A percentile compares a stretch with the other conserved stretches of the same genome.
phyloP scores from a whole-genome alignment of 2,329 filamentous ascomycete species.

The Tolypocladium sp. region DNA sequence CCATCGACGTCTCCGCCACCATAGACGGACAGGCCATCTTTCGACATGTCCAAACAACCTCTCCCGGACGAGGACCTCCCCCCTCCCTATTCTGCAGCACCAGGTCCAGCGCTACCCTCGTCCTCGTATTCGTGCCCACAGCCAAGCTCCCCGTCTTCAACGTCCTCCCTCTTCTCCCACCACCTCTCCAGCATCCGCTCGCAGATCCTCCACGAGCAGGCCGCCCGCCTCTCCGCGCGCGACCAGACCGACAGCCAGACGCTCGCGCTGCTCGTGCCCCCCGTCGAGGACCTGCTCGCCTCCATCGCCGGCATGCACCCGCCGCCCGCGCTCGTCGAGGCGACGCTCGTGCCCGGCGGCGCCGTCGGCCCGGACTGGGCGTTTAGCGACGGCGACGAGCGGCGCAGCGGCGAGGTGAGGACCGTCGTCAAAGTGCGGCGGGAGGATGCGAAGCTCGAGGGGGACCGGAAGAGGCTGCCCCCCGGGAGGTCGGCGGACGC shows the following conservation, averaged over 20 bases:
- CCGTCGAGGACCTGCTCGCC: slow-evolving; percentile 31
- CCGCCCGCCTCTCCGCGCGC: slow-evolving; percentile 21
- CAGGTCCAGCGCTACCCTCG: background rate
- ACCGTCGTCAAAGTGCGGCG: slow-evolving; percentile 19
- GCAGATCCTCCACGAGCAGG: slow-evolving; percentile 25
- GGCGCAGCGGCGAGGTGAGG: slow-evolving; percentile 17
- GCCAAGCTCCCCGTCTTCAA: background rate
- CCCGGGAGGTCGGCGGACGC: no score
- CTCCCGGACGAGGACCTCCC: background rate
- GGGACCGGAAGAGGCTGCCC: slow-evolving; percentile 14
- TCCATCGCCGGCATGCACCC: slow-evolving; percentile 23
- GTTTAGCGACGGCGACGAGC: slow-evolving; percentile 22
- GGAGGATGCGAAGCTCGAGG: background rate
- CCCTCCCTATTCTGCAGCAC: background rate
- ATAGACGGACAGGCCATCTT: background rate
- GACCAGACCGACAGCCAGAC: slow-evolving; percentile 27
- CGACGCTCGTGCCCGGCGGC: slow-evolving; percentile 34
- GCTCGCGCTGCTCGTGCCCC: slow-evolving; percentile 28
- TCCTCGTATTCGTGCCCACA: no score
- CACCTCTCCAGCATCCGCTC: slow-evolving; percentile 27
- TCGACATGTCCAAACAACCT: background rate
- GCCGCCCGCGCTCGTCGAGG: slow-evolving; percentile 25
- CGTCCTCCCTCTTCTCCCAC: slow-evolving; percentile 20
- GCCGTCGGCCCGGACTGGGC: slow-evolving; percentile 27
- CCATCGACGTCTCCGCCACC: no score